Percentiles rank a stretch among this genome's conserved stretches.
Conservation (phyloP, 495 filamentous ascomycete genomes). For the Penicillium herquei region DNA sequence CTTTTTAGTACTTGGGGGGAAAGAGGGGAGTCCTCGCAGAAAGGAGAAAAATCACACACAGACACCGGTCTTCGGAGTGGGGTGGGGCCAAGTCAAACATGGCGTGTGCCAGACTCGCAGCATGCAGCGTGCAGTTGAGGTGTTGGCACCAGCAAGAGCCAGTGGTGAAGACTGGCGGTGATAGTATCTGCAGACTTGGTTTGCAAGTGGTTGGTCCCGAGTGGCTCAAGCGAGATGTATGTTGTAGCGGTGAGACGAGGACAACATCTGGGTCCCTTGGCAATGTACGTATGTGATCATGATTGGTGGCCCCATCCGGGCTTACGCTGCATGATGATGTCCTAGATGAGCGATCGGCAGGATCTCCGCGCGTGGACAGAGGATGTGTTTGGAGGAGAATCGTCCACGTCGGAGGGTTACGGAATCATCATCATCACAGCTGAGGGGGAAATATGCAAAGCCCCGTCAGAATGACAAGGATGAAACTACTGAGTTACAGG, state of each 20-base stretch:
- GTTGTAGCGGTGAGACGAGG: slow-evolving; percentile 35
- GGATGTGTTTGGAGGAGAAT: slow-evolving; percentile 18
- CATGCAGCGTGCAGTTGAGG: slow-evolving; percentile 32
- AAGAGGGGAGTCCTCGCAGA: neutral
- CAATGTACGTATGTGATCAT: slow-evolving; percentile 7
- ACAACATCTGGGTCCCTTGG: slow-evolving; percentile 21
- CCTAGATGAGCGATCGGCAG: slow-evolving; percentile 27
- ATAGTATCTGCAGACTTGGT: slow-evolving; percentile 21
- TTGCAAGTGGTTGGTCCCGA: slow-evolving; percentile 15
- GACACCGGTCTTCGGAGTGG: slow-evolving; percentile 13
- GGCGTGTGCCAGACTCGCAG: slow-evolving; percentile 35
- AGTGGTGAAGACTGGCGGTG: slow-evolving; percentile 29
- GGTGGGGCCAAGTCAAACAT: slow-evolving; percentile 24
- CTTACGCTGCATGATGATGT: slow-evolving; percentile 32
- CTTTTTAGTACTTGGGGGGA: slow-evolving; percentile 21
- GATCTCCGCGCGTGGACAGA: slow-evolving; percentile 10
- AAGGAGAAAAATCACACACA: slow-evolving; percentile 6
- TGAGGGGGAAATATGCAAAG: neutral
- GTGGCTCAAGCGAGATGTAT: slow-evolving; percentile 14
- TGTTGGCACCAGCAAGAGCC: slow-evolving; percentile 27
- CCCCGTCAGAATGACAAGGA: neutral
- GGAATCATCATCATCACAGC: slow-evolving; percentile 2
- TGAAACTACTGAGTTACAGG: neutral
- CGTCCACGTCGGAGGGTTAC: slow-evolving; percentile 20
- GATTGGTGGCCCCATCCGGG: slow-evolving; percentile 18